Conservation (phyloP, 1,284 basidiomycete genomes). For the Athelia sp. region DNA sequence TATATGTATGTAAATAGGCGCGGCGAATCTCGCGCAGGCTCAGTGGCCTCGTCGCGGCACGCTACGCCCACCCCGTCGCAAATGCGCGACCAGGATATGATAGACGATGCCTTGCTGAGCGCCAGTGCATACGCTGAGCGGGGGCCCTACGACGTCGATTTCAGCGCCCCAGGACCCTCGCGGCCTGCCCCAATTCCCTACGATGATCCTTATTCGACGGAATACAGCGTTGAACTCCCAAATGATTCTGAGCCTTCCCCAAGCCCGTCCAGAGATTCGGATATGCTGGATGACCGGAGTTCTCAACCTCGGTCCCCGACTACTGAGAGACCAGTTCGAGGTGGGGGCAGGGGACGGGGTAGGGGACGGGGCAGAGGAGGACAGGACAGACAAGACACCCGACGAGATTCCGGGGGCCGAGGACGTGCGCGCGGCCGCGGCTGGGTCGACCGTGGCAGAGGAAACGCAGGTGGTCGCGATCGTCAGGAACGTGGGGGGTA, state of each 20-base stretch:
- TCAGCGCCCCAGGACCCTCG: constrained; percentile 35
- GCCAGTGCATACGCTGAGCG: constrained; percentile 59
- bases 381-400: constrained; percentile 9
- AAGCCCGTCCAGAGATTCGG: neutral
- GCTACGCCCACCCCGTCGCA: constrained; percentile 49
- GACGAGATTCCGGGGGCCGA: neutral
- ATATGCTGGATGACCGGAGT: neutral
- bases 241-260: constrained; percentile 5
- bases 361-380: constrained; percentile 15
- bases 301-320: neutral
- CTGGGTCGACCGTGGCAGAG: constrained; percentile 9
- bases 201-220: constrained; percentile 68
- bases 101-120: constrained; percentile 37
- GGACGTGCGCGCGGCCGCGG: constrained; percentile 18
- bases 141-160: constrained; percentile 63
- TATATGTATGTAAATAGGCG: constrained; percentile 29
- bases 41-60: constrained; percentile 48
- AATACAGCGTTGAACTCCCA: constrained; percentile 21
- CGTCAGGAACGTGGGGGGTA: constrained; percentile 9
- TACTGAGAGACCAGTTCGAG: constrained; percentile 1
- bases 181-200: constrained; percentile 66
- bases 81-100: constrained; percentile 49
- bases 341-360: constrained; percentile 22
- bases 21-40: constrained; percentile 41
- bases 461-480: neutral